Percentiles rank a stretch among this genome's conserved stretches.
Conservation (phyloP, 2,329 filamentous ascomycete genomes). For the Xylariomycetidae sp. region DNA sequence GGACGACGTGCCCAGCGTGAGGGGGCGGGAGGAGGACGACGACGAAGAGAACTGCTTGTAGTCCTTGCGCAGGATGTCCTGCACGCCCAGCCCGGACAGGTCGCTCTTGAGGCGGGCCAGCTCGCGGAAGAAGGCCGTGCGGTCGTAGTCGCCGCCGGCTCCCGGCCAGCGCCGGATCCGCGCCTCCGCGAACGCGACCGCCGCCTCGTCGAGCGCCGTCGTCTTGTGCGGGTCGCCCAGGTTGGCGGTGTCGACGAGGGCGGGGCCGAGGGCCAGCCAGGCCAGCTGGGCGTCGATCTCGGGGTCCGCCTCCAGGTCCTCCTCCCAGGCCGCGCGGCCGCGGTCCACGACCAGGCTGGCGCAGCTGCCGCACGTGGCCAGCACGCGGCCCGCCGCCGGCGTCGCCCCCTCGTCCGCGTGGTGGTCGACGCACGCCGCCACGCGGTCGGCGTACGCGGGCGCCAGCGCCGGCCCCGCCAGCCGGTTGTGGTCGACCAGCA, state of each 20-base stretch:
- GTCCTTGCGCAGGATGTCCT: constrained; percentile 71
- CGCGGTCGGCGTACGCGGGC: constrained; percentile 41
- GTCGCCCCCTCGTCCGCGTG: constrained; percentile 65
- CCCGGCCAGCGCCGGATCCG: constrained; percentile 22
- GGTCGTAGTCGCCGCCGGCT: constrained; percentile 38
- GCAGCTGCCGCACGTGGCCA: constrained; percentile 67
- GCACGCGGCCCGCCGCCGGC: constrained; percentile 48
- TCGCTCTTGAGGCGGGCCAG: constrained; percentile 62
- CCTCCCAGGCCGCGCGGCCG: constrained; percentile 52
- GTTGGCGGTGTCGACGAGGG: constrained; percentile 68
- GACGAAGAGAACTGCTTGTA: constrained; percentile 88
- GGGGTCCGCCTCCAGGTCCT: constrained; percentile 14
- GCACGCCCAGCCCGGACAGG: constrained; percentile 52
- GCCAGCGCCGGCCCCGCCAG: constrained; percentile 59
- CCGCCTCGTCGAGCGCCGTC: constrained; percentile 52
- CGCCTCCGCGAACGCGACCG: constrained; percentile 53
- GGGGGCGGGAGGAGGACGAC: no score
- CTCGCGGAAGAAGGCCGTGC: constrained; percentile 50
- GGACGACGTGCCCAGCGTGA: constrained; percentile 61
- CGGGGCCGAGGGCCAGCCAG: constrained; percentile 60
- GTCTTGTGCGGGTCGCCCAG: constrained; percentile 58
- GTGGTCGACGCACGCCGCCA: constrained; percentile 69
- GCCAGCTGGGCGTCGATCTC: constrained; percentile 54
- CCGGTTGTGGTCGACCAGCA: constrained; percentile 75
- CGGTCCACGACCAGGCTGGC: constrained; percentile 62